phyloP scores from a whole-genome alignment of 2,329 filamentous ascomycete genomes.

The Didymella arachidicola region DNA sequence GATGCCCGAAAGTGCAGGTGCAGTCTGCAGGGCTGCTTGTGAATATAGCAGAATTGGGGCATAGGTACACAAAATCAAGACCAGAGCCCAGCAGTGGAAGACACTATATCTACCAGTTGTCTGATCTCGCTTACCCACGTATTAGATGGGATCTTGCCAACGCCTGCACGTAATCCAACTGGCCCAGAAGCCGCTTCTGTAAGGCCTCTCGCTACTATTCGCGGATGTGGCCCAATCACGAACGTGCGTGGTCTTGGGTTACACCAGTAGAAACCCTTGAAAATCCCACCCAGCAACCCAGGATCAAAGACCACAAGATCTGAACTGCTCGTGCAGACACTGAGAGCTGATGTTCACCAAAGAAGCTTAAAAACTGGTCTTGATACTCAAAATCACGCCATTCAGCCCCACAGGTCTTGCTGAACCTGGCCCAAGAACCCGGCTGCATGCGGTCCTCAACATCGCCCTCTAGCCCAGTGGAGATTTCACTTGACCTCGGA shows the following conservation, averaged over 20 bases:
- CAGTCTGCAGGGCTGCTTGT: neutral
- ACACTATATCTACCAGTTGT: constrained; percentile 16
- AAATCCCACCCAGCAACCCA: neutral
- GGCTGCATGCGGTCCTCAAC: constrained; percentile 1
- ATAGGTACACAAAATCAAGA: neutral
- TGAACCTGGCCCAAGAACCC: neutral
- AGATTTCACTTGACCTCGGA: neutral
- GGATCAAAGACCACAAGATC: neutral
- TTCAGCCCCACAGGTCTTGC: neutral
- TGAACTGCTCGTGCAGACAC: too few species aligned
- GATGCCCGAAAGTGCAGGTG: neutral
- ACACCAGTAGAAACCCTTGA: neutral
- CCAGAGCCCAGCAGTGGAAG: constrained; percentile 1
- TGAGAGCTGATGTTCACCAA: neutral
- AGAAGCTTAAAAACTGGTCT: neutral
- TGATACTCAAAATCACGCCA: neutral
- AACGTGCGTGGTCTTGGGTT: constrained; percentile 5
- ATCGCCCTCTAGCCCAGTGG: neutral
- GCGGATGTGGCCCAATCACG: constrained; percentile 6
- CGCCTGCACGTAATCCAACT: constrained; percentile 17
- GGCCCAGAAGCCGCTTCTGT: constrained; percentile 5
- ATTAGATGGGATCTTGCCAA: constrained; percentile 6
- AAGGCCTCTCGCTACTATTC: constrained; percentile 8
- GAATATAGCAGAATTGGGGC: neutral
- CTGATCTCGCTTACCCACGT: constrained; percentile 21